Base-by-base conservation (phyloP, 176 grass and related monocot species). In the Puccinellia tenuiflora region DNA sequence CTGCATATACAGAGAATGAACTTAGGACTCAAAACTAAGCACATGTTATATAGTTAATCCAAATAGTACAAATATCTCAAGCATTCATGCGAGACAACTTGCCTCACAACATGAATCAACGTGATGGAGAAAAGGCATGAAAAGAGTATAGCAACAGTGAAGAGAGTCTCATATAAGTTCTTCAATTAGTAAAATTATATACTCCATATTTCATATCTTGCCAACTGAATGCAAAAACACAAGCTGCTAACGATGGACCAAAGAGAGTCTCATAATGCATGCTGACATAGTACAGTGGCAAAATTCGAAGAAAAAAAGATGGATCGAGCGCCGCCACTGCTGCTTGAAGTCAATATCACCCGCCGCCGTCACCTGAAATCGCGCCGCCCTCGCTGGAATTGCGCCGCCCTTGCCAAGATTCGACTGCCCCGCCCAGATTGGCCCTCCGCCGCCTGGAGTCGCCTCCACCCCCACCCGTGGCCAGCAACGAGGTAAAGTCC, bases 131-230 rank as follows among this genome's bases (percentile, higher is more conserved):
- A 68, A 68, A 54, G n/a, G 13, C 13, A 66, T 17, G 15, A 53
- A 81, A 81, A 81, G 4, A 55, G n/a, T 53, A 35, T 18, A 80
- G 29, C 46, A 54, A 37, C 16, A 81, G 45, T 39, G 46, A 81
- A 68, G 56, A 45, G 38, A 47, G 28, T 78, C 46, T 67, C 61
- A 67, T 50, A 80, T 31, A 80, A n/a, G 22, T 51, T 37, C 38
- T 62, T 60, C 3, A 51, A 10, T 24, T 80, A 51, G 66, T n/a
- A 66, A 31, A 66, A 80, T 26, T 52, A 51, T 25, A 37, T 25
- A 80, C 28, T 37, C 21, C 61, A 37, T 35, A 61, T 35, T 33
- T 35, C 43, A 80, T 80, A 43, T 30, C 39, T 43, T 61, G 22
- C 76, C 56, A 51, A 68, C 6, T 69, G 20, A 68, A 54, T 7